phyloP scores from a whole-genome alignment of 2,329 filamentous ascomycete genomes.

The Cladosporium sp. region DNA sequence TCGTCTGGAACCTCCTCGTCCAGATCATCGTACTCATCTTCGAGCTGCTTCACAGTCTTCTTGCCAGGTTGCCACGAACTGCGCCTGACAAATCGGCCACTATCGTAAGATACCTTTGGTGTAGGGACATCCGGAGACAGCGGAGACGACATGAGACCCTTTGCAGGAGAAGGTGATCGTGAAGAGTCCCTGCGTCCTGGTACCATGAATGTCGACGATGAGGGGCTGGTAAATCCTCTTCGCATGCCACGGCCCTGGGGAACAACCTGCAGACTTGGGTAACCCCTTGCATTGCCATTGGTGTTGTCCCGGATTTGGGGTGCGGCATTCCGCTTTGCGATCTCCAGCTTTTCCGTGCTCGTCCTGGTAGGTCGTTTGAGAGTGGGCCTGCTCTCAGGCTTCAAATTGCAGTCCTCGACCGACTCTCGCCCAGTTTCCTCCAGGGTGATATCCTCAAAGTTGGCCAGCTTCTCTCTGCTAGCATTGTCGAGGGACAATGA shows the following conservation, averaged over 20 bases:
- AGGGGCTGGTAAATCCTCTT: conserved; percentile 43
- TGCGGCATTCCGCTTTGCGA: conserved; percentile 10
- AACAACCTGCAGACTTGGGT: conserved; percentile 38
- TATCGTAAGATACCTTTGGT: conserved; percentile 27
- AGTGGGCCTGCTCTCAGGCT: conserved; percentile 33
- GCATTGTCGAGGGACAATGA: conserved; percentile 64
- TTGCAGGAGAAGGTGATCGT: conserved; percentile 37
- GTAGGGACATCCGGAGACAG: conserved; percentile 24
- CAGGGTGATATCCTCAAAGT: conserved; percentile 93
- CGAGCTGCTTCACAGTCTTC: conserved; percentile 69
- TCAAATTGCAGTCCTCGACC: conserved; percentile 52
- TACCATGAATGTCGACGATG: conserved; percentile 30
- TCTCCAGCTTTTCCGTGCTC: conserved; percentile 11
- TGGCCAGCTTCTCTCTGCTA: conserved; percentile 65
- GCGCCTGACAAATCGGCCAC: conserved; percentile 31
- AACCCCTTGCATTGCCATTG: conserved; percentile 19
- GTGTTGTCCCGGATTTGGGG: neutral
- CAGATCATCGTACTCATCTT: conserved; percentile 76
- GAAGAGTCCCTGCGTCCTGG: conserved; percentile 26
- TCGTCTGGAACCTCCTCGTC: conserved; percentile 77
- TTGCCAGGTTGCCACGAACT: conserved; percentile 67
- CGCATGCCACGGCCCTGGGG: conserved; percentile 39
- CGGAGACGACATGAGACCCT: conserved; percentile 27
- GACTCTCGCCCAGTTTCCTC: conserved; percentile 53
- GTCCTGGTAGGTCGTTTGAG: conserved; percentile 28